phyloP scores from a whole-genome alignment of 2,329 filamentous ascomycete genomes.

The Tolypocladium tropicale region DNA sequence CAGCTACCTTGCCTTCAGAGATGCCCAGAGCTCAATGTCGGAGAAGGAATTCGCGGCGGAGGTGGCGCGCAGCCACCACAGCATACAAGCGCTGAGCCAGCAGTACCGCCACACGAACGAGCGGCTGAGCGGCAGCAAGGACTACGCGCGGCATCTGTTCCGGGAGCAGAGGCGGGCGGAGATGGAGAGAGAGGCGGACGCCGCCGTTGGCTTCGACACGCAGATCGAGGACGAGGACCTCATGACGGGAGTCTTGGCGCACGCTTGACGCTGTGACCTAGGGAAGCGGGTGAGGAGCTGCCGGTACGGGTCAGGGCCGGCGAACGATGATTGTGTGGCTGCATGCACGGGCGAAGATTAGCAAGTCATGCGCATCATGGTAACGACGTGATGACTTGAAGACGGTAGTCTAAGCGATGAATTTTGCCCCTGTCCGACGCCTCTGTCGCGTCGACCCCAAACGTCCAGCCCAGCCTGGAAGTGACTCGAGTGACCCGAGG shows the following conservation, averaged over 20 bases:
- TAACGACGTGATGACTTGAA: not conserved
- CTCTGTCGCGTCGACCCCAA: not conserved
- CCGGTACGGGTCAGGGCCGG: not conserved
- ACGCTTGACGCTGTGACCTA: constrained; percentile 2
- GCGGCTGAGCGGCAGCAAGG: constrained; percentile 42
- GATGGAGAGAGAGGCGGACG: constrained; percentile 26
- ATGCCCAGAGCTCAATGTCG: constrained; percentile 29
- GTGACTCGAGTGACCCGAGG: not conserved
- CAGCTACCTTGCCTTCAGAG: constrained; percentile 41
- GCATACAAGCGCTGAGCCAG: constrained; percentile 33
- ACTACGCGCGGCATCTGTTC: constrained; percentile 40
- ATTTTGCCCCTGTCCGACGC: not conserved
- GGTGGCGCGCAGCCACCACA: constrained; percentile 28
- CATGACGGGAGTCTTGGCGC: constrained; percentile 36
- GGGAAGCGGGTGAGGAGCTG: not conserved
- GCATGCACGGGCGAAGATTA: not conserved
- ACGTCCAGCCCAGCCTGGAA: not conserved
- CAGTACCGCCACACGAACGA: constrained; percentile 43
- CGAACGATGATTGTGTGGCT: not conserved
- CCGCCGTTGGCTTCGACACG: constrained; percentile 30
- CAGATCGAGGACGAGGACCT: constrained; percentile 51
- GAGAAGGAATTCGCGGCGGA: constrained; percentile 41
- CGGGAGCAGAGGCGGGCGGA: constrained; percentile 36
- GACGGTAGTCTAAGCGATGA: not conserved
- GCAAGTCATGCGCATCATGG: not conserved